phyloP scores from a whole-genome alignment of 1,284 basidiomycete species.

The Naganishia albida region DNA sequence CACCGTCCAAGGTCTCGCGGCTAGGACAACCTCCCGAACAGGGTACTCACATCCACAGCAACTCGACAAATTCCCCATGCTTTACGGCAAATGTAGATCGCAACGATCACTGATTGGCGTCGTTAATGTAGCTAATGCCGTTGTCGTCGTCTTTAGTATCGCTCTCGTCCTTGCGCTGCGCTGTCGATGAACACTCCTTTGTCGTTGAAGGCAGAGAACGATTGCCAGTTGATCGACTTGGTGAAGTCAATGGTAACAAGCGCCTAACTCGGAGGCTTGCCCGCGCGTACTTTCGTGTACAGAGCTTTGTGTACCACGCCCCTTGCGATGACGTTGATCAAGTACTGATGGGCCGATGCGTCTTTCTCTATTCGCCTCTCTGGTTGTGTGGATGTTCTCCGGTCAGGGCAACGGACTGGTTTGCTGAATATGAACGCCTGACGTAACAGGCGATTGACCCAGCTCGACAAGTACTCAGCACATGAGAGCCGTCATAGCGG shows the following conservation, averaged over 20 bases:
- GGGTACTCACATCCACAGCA: constrained; percentile 32
- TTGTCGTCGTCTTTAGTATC: not conserved
- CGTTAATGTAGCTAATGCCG: too few relatives aligned
- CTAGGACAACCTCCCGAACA: not conserved
- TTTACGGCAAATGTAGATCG: constrained; percentile 8
- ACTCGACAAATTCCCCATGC: constrained; percentile 32
- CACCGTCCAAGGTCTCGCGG: too few relatives aligned
- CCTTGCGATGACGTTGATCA: constrained; percentile 19
- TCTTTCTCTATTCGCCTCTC: too few relatives aligned
- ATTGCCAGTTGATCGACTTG: constrained; percentile 3
- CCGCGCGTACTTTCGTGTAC: constrained; percentile 7
- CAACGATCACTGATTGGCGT: constrained; percentile 8
- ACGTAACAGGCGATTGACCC: too few relatives aligned
- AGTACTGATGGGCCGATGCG: too few relatives aligned
- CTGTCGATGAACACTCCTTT: not conserved
- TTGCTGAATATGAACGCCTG: too few relatives aligned
- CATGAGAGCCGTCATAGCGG: not conserved
- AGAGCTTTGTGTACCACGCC: constrained; percentile 7
- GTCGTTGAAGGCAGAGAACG: not conserved
- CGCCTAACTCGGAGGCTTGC: constrained; percentile 17
- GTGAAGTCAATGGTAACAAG: constrained; percentile 2
- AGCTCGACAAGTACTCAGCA: not conserved
- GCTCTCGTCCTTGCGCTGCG: not conserved
- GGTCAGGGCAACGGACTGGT: too few relatives aligned
- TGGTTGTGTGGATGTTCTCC: too few relatives aligned